phyloP scores from a whole-genome alignment of 768 basidiomycete species.

The Chalciporus pseudorubinellus region DNA sequence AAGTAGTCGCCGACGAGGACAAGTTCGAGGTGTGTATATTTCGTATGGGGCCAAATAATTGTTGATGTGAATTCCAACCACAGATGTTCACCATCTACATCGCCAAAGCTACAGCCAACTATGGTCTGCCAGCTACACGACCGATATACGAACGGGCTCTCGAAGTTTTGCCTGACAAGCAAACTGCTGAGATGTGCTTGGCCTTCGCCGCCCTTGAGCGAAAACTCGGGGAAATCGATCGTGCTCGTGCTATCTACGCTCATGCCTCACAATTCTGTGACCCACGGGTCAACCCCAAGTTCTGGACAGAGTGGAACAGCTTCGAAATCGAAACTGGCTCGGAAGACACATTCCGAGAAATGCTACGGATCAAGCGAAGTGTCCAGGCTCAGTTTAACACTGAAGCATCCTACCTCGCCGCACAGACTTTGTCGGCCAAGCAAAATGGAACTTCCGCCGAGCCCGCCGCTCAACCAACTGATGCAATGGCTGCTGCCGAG shows the following conservation, averaged over 20 bases:
- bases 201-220: conserved; percentile 95
- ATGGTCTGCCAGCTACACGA: conserved; percentile 92
- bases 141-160: conserved; percentile 95
- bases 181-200: conserved; percentile 97
- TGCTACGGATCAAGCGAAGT: conserved; percentile 94
- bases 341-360: conserved; percentile 96
- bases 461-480: conserved; percentile 43
- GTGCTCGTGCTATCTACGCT: conserved; percentile 93
- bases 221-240: conserved; percentile 98
- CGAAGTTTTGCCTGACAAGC: conserved; percentile 87
- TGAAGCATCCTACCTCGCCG: conserved; percentile 88
- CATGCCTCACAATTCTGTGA: conserved; percentile 99
- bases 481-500: conserved; percentile 89
- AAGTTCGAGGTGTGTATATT: conserved; percentile 79
- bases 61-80: conserved; percentile 6
- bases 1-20: conserved; percentile 83
- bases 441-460: conserved; percentile 51
- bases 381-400: conserved; percentile 99
- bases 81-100: conserved; percentile 98
- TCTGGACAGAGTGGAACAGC: conserved; percentile 96
- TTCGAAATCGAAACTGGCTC: conserved; percentile 99
- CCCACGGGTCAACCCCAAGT: conserved; percentile 84
- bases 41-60: neutral
- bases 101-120: conserved; percentile 94
- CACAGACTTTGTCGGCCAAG: conserved; percentile 76